These are phyloP conservation scores for Durio zibethinus DNA, from an alignment of 345 rosid genomes.

Conservation along the genomic window DNA sequence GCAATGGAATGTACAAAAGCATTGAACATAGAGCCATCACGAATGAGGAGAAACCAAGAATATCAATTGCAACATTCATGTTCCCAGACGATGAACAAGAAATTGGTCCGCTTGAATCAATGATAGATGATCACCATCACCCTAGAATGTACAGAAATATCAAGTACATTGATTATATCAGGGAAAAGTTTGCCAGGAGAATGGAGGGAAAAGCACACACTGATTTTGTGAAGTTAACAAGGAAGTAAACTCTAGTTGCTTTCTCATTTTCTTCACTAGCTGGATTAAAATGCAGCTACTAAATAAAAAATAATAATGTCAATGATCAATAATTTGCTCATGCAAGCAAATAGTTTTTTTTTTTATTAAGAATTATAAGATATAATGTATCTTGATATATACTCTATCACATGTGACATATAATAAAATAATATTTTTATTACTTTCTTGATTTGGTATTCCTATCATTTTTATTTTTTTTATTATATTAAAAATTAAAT, in stretches of 20 bases:
- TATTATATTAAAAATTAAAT: too few species aligned
- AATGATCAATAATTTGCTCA: not conserved
- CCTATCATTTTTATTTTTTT: too few species aligned
- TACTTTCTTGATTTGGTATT: too few species aligned
- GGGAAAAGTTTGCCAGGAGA: not conserved
- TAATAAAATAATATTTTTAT: too few species aligned
- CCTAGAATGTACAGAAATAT: not conserved
- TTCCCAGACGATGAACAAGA: constrained; percentile 9
- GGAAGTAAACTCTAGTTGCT: not conserved
- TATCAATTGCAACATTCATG: constrained; percentile 4
- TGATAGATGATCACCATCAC: not conserved
- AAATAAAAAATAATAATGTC: too few species aligned
- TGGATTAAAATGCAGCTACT: not conserved
- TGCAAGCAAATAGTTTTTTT: too few species aligned
- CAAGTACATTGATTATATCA: not conserved
- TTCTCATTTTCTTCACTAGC: not conserved
- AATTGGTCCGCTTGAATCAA: not conserved
- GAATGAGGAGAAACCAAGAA: constrained; percentile 3
- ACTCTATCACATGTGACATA: too few species aligned
- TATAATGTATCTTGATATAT: not conserved
- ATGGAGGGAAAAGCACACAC: constrained; percentile 9
- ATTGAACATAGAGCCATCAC: constrained; percentile 31
- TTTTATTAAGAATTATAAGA: not conserved
- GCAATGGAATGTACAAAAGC: constrained; percentile 32
- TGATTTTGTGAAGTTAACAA: not conserved